Evolutionary conservation across 2,329 filamentous ascomycete genomes (phyloP).

Genomic region (Tolypocladium tundrense): DNA sequence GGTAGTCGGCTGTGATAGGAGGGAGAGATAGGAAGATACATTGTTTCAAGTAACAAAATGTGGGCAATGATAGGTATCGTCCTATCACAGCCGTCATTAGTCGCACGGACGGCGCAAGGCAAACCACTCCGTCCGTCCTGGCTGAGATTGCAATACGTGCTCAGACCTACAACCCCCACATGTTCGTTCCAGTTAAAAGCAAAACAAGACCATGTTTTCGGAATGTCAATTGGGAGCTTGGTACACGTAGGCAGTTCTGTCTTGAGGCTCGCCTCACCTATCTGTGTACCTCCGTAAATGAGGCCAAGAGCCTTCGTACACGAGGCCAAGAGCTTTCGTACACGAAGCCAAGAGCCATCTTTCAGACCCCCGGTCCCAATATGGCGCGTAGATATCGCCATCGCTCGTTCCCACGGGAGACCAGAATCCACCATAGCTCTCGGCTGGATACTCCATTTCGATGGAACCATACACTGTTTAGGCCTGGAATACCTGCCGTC

Average conservation of each 20-base stretch:
- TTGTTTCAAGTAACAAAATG: neutral
- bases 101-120: neutral
- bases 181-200: neutral
- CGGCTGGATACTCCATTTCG: neutral
- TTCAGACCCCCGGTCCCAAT: neutral
- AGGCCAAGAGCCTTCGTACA: neutral
- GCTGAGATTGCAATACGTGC: neutral
- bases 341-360: neutral
- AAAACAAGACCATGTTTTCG: neutral
- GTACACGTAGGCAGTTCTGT: neutral
- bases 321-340: too few relatives aligned
- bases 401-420: neutral
- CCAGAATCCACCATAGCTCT: neutral
- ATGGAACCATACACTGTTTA: neutral
- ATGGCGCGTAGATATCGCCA: neutral
- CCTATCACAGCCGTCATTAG: neutral
- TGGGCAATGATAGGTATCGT: neutral
- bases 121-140: neutral
- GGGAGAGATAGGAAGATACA: neutral
- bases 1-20: neutral
- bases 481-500: neutral
- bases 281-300: neutral
- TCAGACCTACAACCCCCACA: neutral
- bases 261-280: neutral
- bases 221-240: neutral